These are phyloP conservation scores for Boletus rufocinnamomeus DNA, from an alignment of 768 basidiomycete species.

Conservation along the genomic window DNA sequence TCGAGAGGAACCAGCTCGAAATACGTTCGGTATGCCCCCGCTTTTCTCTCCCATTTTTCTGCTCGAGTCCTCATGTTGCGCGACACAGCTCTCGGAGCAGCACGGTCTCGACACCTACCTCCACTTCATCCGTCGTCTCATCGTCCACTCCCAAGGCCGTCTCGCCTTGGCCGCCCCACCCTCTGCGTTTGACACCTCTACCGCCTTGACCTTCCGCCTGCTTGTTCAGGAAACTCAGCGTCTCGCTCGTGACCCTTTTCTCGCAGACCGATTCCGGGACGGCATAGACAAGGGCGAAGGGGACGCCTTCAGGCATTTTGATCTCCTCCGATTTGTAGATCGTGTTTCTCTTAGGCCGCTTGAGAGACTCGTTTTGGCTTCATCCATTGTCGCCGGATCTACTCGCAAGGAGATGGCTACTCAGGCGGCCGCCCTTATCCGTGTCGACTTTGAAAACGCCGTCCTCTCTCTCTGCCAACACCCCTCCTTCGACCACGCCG, in stretches of 20 bases:
- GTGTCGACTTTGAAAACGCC: constrained; percentile 78
- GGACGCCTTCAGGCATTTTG: constrained; percentile 79
- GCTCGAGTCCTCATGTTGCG: constrained; percentile 17
- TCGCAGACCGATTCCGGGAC: constrained; percentile 89
- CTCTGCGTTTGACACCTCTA: constrained; percentile 71
- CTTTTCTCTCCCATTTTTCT: constrained; percentile 16
- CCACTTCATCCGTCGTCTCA: constrained; percentile 95
- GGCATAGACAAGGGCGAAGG: constrained; percentile 88
- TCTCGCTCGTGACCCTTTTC: constrained; percentile 85
- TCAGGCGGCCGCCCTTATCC: constrained; percentile 68
- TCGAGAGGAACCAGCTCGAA: constrained; percentile 90
- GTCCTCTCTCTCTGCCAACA: constrained; percentile 73
- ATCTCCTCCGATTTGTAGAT: constrained; percentile 80
- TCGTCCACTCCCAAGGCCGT: constrained; percentile 81
- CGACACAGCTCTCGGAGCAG: constrained; percentile 84
- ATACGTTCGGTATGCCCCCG: constrained; percentile 81
- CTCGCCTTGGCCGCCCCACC: constrained; percentile 60
- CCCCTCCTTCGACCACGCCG: constrained; percentile 80
- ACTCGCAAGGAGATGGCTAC: constrained; percentile 57
- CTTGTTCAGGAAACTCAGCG: constrained; percentile 87
- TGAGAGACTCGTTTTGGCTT: constrained; percentile 75
- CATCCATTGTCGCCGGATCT: constrained; percentile 68
- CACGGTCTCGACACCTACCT: constrained; percentile 97
- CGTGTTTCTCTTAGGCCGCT: constrained; percentile 78
- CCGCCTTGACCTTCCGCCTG: constrained; percentile 78